phyloP scores from a whole-genome alignment of 2,329 filamentous ascomycete species.

The Talaromyces sp. region DNA sequence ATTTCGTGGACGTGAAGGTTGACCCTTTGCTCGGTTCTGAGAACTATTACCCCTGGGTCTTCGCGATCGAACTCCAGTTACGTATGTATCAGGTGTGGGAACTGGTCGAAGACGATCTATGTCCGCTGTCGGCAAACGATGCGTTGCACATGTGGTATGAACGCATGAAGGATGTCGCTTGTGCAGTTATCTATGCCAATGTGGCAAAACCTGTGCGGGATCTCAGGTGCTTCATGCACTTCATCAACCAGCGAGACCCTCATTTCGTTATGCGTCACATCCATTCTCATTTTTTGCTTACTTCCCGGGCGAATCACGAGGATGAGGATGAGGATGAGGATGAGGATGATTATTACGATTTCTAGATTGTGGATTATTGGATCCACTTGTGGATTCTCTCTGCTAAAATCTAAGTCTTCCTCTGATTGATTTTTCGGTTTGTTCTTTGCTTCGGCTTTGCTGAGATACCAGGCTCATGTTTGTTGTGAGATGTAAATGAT shows the following conservation, averaged over 20 bases:
- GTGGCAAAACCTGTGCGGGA: neutral
- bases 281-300: too few species aligned
- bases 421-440: too few species aligned
- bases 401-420: too few species aligned
- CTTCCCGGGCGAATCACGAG: too few species aligned
- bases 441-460: too few species aligned
- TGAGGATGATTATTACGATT: too few species aligned
- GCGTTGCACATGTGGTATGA: neutral
- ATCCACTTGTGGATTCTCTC: too few species aligned
- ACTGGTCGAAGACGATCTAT: neutral
- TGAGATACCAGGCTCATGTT: too few species aligned
- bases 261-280: neutral
- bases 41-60: slow-evolving; percentile 6
- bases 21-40: neutral
- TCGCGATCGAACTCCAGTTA: slow-evolving; percentile 6
- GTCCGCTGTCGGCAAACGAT: neutral
- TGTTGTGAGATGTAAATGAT: too few species aligned
- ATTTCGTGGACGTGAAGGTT: slow-evolving; percentile 4
- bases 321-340: too few species aligned
- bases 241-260: neutral
- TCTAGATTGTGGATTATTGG: too few species aligned
- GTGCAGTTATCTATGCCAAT: neutral
- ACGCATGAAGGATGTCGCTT: neutral
- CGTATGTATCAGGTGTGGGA: neutral
- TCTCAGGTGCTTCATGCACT: neutral